Percentiles rank a stretch among this genome's conserved stretches.
phyloP scores from a whole-genome alignment of 2,329 filamentous ascomycete genomes.

The Penicillium sp. region DNA sequence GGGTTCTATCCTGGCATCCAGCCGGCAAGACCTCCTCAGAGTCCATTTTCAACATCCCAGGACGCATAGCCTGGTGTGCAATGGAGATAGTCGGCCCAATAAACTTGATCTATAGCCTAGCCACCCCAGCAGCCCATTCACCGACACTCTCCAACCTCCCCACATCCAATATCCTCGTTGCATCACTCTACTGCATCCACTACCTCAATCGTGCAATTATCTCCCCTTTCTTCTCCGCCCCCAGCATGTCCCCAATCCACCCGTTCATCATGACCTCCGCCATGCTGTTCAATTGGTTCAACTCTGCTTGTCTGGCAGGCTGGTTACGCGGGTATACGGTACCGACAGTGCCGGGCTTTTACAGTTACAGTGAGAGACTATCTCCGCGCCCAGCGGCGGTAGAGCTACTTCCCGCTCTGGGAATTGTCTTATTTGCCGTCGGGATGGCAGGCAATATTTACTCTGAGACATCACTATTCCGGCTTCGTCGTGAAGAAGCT shows the following conservation, averaged over 20 bases:
- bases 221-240: conserved; percentile 72
- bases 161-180: conserved; percentile 36
- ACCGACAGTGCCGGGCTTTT: conserved; percentile 16
- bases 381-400: conserved; percentile 15
- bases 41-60: conserved; percentile 78
- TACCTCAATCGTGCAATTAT: conserved; percentile 87
- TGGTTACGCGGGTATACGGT: conserved; percentile 80
- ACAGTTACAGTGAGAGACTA: neutral
- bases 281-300: conserved; percentile 71
- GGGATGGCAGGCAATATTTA: conserved; percentile 78
- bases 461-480: conserved; percentile 84
- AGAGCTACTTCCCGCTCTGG: conserved; percentile 51
- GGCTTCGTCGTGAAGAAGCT: conserved; percentile 71
- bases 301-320: conserved; percentile 70
- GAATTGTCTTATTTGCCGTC: conserved; percentile 70
- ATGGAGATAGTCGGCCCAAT: conserved; percentile 83
- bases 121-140: conserved; percentile 58
- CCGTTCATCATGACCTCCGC: conserved; percentile 62
- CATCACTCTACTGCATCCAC: conserved; percentile 63
- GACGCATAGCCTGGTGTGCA: conserved; percentile 77
- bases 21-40: conserved; percentile 83
- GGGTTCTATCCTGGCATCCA: conserved; percentile 74
- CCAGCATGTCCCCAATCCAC: conserved; percentile 90
- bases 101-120: conserved; percentile 72
- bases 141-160: conserved; percentile 30